These are phyloP conservation scores for Phytophthora fragariaefolia DNA, from an alignment of 352 stramenopile species.

Conservation along the genomic window DNA sequence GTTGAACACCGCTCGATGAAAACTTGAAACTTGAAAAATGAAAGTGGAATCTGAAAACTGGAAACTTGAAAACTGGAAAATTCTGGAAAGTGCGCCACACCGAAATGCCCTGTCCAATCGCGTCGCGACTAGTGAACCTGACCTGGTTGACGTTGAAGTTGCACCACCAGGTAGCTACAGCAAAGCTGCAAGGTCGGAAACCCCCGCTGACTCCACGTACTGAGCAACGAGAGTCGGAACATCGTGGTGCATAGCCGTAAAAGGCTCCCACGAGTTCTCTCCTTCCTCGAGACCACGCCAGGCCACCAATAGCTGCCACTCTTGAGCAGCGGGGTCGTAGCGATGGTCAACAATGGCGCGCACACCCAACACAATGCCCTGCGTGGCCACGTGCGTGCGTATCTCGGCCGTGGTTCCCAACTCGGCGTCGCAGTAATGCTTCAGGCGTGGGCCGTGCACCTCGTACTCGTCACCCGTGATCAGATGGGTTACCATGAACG, in stretches of 20 bases:
- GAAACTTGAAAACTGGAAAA: neutral
- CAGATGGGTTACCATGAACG: slow-evolving; percentile 13
- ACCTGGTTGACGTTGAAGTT: neutral
- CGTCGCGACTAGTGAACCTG: neutral
- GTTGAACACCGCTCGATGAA: neutral
- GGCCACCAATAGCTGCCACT: neutral
- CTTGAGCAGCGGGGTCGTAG: neutral
- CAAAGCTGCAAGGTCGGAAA: neutral
- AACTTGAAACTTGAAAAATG: neutral
- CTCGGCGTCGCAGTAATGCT: slow-evolving; percentile 3
- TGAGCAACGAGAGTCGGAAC: neutral
- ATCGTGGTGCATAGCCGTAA: neutral
- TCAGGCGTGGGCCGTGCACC: neutral
- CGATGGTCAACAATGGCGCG: neutral
- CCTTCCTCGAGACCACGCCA: neutral
- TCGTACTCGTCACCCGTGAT: neutral
- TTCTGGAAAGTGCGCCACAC: neutral
- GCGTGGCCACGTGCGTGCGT: neutral
- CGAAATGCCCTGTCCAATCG: neutral
- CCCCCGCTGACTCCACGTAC: neutral
- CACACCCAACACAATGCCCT: neutral
- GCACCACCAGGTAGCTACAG: neutral
- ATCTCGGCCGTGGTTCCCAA: neutral
- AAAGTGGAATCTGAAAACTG: neutral
- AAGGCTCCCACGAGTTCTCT: neutral